Conservation (phyloP, 2,329 filamentous ascomycete species). For the Paraphaeosphaeria minitans region DNA sequence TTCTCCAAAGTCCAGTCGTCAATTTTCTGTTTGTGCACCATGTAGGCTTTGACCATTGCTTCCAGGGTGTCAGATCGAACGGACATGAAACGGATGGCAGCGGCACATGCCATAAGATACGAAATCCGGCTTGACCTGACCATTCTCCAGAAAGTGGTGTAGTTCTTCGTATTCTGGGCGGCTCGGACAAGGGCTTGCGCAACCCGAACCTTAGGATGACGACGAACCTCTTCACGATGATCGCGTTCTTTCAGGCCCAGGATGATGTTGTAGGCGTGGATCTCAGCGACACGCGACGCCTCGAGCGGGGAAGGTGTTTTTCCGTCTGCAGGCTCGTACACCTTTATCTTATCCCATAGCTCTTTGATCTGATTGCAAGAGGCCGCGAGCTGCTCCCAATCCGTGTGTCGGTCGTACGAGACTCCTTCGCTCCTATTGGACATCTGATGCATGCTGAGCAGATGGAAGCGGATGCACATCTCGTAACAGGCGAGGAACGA, state of each 20-base stretch:
- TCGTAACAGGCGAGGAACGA: constrained; percentile 66
- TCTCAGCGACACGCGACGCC: constrained; percentile 53
- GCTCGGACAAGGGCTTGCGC: constrained; percentile 63
- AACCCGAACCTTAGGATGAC: constrained; percentile 60
- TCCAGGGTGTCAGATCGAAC: constrained; percentile 62
- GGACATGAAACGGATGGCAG: constrained; percentile 66
- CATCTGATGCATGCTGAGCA: constrained; percentile 65
- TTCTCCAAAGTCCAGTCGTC: constrained; percentile 63
- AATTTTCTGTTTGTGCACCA: constrained; percentile 49
- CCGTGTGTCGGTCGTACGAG: constrained; percentile 59
- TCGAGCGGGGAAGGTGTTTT: neutral
- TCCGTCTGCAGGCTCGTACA: constrained; percentile 60
- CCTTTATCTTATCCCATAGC: constrained; percentile 46
- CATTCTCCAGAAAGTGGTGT: constrained; percentile 62
- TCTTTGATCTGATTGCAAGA: constrained; percentile 65
- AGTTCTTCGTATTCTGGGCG: constrained; percentile 62
- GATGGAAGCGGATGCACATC: constrained; percentile 67
- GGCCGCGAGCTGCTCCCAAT: constrained; percentile 67
- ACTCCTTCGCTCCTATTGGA: constrained; percentile 47
- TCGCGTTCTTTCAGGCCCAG: constrained; percentile 52
- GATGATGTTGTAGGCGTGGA: constrained; percentile 65
- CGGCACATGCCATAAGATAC: constrained; percentile 68
- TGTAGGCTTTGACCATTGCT: constrained; percentile 59
- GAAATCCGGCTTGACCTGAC: constrained; percentile 61
- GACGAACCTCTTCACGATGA: constrained; percentile 56